phyloP scores from a whole-genome alignment of 306 rosid species.

The Acacia melanoxylon region DNA sequence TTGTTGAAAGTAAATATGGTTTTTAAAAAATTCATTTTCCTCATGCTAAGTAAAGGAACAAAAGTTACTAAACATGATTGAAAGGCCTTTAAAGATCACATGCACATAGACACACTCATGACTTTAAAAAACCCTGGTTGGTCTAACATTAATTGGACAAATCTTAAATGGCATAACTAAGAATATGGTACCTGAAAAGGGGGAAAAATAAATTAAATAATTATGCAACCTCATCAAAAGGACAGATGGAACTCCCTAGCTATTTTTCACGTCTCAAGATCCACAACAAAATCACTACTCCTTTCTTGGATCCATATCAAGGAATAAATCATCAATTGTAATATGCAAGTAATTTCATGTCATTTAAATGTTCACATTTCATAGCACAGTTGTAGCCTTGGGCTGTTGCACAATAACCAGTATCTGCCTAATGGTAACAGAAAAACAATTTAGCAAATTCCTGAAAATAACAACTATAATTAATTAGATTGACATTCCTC shows the following conservation, averaged over 20 bases:
- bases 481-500: not conserved
- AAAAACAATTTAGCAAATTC: not conserved
- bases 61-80: too few species aligned
- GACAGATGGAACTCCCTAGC: not conserved
- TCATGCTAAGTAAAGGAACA: too few species aligned
- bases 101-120: too few species aligned
- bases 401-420: not conserved
- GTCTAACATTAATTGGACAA: too few species aligned
- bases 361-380: not conserved
- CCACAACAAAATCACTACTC: not conserved
- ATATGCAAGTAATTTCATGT: not conserved
- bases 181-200: too few species aligned
- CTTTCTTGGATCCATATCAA: not conserved
- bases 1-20: too few species aligned
- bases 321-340: not conserved
- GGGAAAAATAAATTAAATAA: not conserved
- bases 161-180: too few species aligned
- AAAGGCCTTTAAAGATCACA: too few species aligned
- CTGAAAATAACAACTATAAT: too few species aligned
- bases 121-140: too few species aligned
- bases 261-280: not conserved
- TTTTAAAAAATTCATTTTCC: too few species aligned
- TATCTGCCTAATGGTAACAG: not conserved
- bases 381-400: not conserved
- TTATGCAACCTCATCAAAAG: not conserved